These are phyloP conservation scores for Elaeis guineensis DNA, from an alignment of 176 grass and related monocot species.

Conservation along the genomic window DNA sequence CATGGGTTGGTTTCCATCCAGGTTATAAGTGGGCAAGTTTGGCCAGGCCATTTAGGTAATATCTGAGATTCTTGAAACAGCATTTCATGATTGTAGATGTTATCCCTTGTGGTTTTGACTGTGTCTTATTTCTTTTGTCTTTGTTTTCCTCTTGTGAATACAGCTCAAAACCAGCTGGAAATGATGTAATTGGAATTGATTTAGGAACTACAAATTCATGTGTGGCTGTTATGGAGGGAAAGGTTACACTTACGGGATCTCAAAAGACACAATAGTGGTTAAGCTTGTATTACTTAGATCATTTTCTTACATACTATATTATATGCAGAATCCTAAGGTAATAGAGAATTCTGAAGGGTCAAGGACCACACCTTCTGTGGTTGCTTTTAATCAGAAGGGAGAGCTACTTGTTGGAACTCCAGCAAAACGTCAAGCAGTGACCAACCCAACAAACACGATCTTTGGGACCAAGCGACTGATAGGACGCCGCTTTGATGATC, in stretches of 20 bases:
- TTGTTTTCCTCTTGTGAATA: background rate
- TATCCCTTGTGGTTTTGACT: background rate
- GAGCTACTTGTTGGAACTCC: slow-evolving; percentile 40
- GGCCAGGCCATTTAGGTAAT: slow-evolving; percentile 28
- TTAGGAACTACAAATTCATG: slow-evolving; percentile 42
- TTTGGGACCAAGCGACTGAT: slow-evolving; percentile 38
- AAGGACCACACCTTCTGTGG: slow-evolving; percentile 35
- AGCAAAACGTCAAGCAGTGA: slow-evolving; percentile 39
- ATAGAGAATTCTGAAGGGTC: slow-evolving; percentile 37
- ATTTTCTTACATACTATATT: background rate
- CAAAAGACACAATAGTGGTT: background rate
- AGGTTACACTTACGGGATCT: slow-evolving; percentile 5
- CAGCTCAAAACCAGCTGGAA: slow-evolving; percentile 26
- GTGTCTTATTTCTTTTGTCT: background rate
- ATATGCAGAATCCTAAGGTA: slow-evolving; percentile 31
- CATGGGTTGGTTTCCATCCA: slow-evolving; percentile 1
- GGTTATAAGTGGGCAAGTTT: slow-evolving; percentile 21
- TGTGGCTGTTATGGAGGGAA: slow-evolving; percentile 39
- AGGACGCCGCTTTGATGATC: slow-evolving; percentile 31
- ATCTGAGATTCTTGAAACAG: background rate
- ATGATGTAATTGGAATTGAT: slow-evolving; percentile 46
- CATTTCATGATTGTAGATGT: background rate
- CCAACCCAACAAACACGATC: slow-evolving; percentile 33
- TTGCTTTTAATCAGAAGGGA: slow-evolving; percentile 31
- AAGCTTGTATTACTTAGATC: slow-evolving; percentile 2